Evolutionary conservation across 257 asterid species (phyloP).

Genomic region (Haberlea rhodopensis): DNA sequence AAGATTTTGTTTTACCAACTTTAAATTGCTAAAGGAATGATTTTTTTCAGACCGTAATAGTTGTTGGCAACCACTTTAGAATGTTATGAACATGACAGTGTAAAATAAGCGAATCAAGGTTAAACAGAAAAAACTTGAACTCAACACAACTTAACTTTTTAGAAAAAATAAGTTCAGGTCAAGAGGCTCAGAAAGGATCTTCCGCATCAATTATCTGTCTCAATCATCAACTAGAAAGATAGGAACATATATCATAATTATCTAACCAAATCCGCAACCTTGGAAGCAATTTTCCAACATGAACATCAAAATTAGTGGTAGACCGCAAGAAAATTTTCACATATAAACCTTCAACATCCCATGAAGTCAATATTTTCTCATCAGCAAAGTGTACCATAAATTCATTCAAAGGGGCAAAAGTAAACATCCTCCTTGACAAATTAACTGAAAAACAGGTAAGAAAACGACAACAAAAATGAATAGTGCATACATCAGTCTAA

Average conservation of each 20-base stretch:
- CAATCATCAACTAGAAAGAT: background rate
- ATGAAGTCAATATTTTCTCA: conserved; percentile 1
- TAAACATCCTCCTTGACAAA: background rate
- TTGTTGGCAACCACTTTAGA: too few relatives aligned
- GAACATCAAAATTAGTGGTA: background rate
- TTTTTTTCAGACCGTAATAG: too few relatives aligned
- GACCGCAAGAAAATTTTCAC: conserved; percentile 5
- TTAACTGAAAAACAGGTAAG: background rate
- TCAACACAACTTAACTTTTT: too few relatives aligned
- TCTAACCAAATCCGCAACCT: background rate
- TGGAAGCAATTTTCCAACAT: background rate
- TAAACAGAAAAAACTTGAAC: too few relatives aligned
- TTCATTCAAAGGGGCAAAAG: conserved; percentile 4
- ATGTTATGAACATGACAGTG: too few relatives aligned
- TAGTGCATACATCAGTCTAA: conserved; percentile 1
- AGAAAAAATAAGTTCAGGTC: too few relatives aligned
- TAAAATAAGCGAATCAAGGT: too few relatives aligned
- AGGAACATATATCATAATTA: background rate
- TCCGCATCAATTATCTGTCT: background rate
- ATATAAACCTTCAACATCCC: conserved; percentile 1
- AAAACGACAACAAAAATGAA: conserved; percentile 6
- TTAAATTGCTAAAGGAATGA: too few relatives aligned
- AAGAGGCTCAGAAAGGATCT: background rate
- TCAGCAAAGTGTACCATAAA: background rate
- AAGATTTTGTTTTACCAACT: too few relatives aligned